These are phyloP conservation scores for Betula pendula DNA, from an alignment of 306 rosid genomes.

Conservation along the genomic window DNA sequence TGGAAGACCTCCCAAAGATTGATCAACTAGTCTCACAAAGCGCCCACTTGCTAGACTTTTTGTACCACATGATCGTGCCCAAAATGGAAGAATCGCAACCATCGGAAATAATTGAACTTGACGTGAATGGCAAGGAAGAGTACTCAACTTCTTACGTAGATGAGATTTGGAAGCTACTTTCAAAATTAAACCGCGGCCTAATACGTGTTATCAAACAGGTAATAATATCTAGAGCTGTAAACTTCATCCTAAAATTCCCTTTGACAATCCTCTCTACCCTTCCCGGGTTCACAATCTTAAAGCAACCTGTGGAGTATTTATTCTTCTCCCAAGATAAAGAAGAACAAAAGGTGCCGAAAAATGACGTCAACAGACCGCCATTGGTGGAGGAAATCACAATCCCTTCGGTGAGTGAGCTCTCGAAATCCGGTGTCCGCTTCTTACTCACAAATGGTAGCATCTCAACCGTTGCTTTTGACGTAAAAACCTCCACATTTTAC, in stretches of 20 bases:
- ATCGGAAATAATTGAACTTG: constrained; percentile 29
- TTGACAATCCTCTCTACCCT: constrained; percentile 62
- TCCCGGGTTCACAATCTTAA: constrained; percentile 46
- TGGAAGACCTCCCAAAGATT: constrained; percentile 36
- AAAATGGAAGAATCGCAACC: constrained; percentile 26
- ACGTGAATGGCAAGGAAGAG: constrained; percentile 26
- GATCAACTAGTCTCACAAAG: constrained; percentile 38
- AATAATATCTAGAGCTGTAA: constrained; percentile 50
- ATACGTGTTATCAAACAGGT: constrained; percentile 40
- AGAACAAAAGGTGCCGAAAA: constrained; percentile 32
- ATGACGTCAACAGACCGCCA: constrained; percentile 46
- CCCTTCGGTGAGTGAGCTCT: constrained; percentile 59
- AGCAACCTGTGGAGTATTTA: constrained; percentile 31
- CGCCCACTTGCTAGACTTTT: constrained; percentile 62
- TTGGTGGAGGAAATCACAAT: constrained; percentile 67
- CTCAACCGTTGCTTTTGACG: constrained; percentile 48
- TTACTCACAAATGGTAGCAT: constrained; percentile 42
- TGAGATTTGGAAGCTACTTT: constrained; percentile 48
- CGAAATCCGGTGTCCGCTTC: constrained; percentile 48
- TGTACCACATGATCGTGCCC: constrained; percentile 59
- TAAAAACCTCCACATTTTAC: constrained; percentile 40
- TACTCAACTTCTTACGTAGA: constrained; percentile 23
- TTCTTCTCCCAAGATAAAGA: constrained; percentile 35
- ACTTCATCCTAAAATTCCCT: constrained; percentile 49
- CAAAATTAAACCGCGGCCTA: constrained; percentile 55